Conservation (phyloP, 805 yeast species). For the Candida tallmaniae region DNA sequence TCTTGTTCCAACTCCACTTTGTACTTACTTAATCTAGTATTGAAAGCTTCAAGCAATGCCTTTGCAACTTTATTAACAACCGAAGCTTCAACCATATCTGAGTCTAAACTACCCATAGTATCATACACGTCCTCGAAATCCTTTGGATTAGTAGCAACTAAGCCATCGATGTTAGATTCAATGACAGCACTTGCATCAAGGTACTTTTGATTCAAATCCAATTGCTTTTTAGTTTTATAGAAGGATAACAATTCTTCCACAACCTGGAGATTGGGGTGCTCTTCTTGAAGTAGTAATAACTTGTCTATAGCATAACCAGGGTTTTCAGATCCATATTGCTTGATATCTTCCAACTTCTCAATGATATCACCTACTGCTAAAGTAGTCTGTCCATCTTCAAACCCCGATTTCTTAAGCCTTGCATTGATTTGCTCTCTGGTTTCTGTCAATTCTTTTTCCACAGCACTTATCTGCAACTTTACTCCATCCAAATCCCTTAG, state of each 20-base stretch:
- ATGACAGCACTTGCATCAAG: conserved; percentile 8
- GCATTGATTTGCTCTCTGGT: conserved; percentile 5
- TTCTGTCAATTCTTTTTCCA: conserved; percentile 15
- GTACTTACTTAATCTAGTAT: conserved; percentile 7
- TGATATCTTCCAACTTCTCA: not conserved
- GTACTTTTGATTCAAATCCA: conserved; percentile 3
- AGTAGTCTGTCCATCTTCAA: conserved; percentile 12
- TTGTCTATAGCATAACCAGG: not conserved
- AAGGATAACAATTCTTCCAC: conserved; percentile 12
- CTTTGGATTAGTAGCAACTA: not conserved
- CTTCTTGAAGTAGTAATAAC: conserved; percentile 11
- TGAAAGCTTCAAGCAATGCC: conserved; percentile 4
- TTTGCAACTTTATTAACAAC: conserved; percentile 1
- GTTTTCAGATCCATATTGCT: not conserved
- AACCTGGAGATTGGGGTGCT: conserved; percentile 14
- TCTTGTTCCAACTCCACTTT: conserved; percentile 9
- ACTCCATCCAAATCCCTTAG: conserved; percentile 29
- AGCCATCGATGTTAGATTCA: not conserved
- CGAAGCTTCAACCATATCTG: conserved; percentile 2
- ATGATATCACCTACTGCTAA: conserved; percentile 9
- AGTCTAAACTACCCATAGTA: conserved; percentile 7
- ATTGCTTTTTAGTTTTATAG: conserved; percentile 3
- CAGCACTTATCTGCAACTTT: conserved; percentile 20
- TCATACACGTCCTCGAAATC: conserved; percentile 3
- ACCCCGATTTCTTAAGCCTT: conserved; percentile 3